phyloP scores from a whole-genome alignment of 495 filamentous ascomycete species.

The Aspergillus coremiiformis region DNA sequence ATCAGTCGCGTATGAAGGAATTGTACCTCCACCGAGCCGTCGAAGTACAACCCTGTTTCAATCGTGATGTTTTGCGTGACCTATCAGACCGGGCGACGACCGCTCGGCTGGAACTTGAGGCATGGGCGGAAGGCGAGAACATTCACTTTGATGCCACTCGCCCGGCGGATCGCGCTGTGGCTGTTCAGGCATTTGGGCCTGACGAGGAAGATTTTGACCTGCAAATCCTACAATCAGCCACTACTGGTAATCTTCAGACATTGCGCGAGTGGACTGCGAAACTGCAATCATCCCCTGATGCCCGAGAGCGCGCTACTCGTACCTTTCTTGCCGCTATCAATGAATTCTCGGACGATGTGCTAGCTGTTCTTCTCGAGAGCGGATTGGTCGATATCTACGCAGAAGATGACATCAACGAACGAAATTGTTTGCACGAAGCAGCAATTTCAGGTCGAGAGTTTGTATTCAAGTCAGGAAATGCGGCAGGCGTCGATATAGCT shows the following conservation, averaged over 20 bases:
- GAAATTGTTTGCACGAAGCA: constrained; percentile 92
- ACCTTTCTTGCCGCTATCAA: constrained; percentile 83
- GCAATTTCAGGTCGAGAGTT: constrained; percentile 77
- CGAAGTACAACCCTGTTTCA: constrained; percentile 97
- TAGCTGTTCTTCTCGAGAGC: constrained; percentile 69
- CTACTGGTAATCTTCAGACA: constrained; percentile 57
- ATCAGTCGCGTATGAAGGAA: constrained; percentile 88
- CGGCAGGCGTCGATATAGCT: constrained; percentile 62
- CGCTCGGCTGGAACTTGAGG: constrained; percentile 82
- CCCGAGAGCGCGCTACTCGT: constrained; percentile 68
- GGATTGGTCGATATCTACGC: constrained; percentile 77
- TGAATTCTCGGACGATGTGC: constrained; percentile 71
- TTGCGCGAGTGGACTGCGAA: constrained; percentile 59
- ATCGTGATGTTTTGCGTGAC: constrained; percentile 89
- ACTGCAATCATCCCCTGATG: constrained; percentile 46
- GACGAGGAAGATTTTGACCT: constrained; percentile 84
- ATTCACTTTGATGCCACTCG: constrained; percentile 65
- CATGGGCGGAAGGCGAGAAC: constrained; percentile 94
- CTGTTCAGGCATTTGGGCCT: constrained; percentile 55
- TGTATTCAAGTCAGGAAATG: constrained; percentile 66
- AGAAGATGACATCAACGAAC: constrained; percentile 94
- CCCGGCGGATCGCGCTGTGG: constrained; percentile 53
- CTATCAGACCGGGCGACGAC: constrained; percentile 94
- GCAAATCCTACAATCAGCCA: constrained; percentile 80
- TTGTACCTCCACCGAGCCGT: constrained; percentile 92